phyloP scores from a whole-genome alignment of 345 rosid genomes.

The Heritiera fomes region DNA sequence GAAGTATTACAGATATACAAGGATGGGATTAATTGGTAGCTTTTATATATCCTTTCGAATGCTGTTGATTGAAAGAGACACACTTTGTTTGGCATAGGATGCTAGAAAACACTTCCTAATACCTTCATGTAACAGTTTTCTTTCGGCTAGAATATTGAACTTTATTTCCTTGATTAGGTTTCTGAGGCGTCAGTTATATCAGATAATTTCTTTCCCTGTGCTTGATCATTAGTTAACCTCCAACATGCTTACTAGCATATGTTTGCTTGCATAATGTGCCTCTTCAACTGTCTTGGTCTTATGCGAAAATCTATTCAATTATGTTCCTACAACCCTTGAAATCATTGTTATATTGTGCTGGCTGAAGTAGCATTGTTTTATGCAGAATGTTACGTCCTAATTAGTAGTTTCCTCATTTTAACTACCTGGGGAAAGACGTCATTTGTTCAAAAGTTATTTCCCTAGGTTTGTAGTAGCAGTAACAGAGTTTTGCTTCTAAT shows the following conservation, averaged over 20 bases:
- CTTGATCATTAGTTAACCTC: neutral
- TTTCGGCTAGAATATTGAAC: neutral
- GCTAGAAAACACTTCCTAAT: neutral
- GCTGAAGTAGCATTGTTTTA: neutral
- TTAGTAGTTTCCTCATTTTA: neutral
- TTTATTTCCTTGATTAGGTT: neutral
- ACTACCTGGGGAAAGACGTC: neutral
- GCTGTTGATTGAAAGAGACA: neutral
- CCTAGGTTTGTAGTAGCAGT: neutral
- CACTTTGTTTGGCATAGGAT: neutral
- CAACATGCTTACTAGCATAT: neutral
- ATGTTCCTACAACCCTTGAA: neutral
- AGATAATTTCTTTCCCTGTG: neutral
- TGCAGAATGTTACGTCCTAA: neutral
- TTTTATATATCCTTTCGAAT: neutral
- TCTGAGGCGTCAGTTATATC: neutral
- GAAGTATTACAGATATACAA: neutral
- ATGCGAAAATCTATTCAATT: neutral
- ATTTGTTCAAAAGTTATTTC: neutral
- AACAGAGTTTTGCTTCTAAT: conserved; percentile 11
- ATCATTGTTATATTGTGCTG: neutral
- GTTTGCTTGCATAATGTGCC: conserved; percentile 2
- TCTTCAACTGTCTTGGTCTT: neutral
- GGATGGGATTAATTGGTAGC: neutral
- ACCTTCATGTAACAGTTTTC: neutral